Evolutionary conservation across 202 grass and related monocot species (phyloP), one percentile per base, ranked within the genome.

Genomic region (Saccharum hybrid): DNA sequence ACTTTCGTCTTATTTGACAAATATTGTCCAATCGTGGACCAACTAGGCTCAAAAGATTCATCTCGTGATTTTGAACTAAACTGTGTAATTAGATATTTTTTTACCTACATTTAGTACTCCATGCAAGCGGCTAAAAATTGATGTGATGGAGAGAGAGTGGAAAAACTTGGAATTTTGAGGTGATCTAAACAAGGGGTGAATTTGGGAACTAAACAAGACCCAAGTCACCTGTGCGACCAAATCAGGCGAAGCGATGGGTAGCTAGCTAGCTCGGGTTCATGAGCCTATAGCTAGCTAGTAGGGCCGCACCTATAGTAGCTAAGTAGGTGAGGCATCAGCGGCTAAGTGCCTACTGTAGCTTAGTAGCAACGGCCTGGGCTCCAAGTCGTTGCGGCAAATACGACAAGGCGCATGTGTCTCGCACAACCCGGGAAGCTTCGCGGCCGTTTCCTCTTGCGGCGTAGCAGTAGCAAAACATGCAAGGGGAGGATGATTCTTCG

Each of bases 401-500:
- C 74, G 88, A 86, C 83, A 79, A 28, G 73, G 43, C 12, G 81
- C 85, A 90, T 90, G 85, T 90, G 88, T 80, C 45, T 15, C n/a
- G 81, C 88, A 66, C 74, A 62, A 72, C 76, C 5, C 56, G n/a
- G 84, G 88, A 90, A 90, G 71, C 81, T 90, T 90, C 88, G 37
- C 8, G 28, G 12, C 38, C 76, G 81, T 42, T 90, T 90, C 81
- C 70, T 63, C 15, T 12, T 0, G 7, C 4, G 60, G 6, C 51
- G 56, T 51, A 54, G 52, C 19, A 40, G 8, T 14, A 48, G 14
- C 46, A 49, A 75, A 84, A 68, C 68, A 10, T 64, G 46, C n/a
- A 22, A 10, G 8, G 54, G 33, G 30, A 4, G 36, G 9, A 41
- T 54, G 4, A 30, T 63, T 34, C 26, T 48, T 66, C n/a, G n/a